Percentiles rank a stretch among this genome's conserved stretches.
Evolutionary conservation across 1,284 basidiomycete genomes (phyloP).

Genomic region (Phellopilus nigrolimitatus): DNA sequence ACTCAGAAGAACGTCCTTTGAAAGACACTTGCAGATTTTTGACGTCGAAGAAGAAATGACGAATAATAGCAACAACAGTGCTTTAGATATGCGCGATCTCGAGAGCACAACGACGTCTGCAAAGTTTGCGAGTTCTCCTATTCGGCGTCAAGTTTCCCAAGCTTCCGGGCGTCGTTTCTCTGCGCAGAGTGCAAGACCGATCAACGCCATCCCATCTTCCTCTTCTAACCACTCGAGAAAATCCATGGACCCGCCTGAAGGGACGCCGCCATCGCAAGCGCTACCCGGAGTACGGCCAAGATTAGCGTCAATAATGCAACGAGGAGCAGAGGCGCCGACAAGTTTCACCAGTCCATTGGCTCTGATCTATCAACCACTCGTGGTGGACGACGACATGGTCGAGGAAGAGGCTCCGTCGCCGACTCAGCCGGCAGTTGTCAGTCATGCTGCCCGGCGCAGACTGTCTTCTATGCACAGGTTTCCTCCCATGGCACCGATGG

Average conservation of each 20-base stretch:
- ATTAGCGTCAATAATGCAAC: constrained; percentile 42
- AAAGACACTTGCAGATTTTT: constrained; percentile 55
- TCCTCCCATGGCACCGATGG: constrained; percentile 17
- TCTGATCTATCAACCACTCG: constrained; percentile 64
- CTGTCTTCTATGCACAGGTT: constrained; percentile 40
- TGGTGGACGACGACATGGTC: constrained; percentile 44
- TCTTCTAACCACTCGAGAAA: constrained; percentile 8
- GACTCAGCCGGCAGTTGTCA: constrained; percentile 25
- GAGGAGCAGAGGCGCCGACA: constrained; percentile 37
- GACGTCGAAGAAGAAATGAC: constrained; percentile 71
- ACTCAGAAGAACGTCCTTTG: constrained; percentile 6
- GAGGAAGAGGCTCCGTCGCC: constrained; percentile 17
- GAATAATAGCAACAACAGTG: constrained; percentile 38
- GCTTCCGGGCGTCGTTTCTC: constrained; percentile 29
- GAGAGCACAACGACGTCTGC: constrained; percentile 28
- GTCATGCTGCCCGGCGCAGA: constrained; percentile 55
- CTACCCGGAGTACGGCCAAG: constrained; percentile 35
- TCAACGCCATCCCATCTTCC: constrained; percentile 9
- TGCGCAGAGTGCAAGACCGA: constrained; percentile 10
- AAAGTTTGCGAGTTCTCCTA: constrained; percentile 22
- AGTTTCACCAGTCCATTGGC: constrained; percentile 59
- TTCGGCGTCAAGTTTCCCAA: constrained; percentile 31
- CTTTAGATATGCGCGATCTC: constrained; percentile 44
- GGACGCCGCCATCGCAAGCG: constrained; percentile 25
- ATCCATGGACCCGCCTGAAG: constrained; percentile 17